Conservation (phyloP, 805 yeast species). For the Myxozyma udenii region DNA sequence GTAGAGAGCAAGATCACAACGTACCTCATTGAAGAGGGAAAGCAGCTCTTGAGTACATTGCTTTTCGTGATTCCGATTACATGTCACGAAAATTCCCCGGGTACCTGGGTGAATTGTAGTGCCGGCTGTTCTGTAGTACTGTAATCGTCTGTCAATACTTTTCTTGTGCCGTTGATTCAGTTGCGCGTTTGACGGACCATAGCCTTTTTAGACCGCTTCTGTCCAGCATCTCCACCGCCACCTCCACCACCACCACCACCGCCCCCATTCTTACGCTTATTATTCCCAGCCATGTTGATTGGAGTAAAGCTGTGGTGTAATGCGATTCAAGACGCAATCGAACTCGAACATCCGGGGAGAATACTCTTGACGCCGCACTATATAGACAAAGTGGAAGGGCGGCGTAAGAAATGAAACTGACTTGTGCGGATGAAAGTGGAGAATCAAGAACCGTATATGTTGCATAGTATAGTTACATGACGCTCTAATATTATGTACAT, state of each 20-base stretch:
- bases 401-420: too few relatives aligned
- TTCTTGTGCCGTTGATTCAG: neutral
- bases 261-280: too few relatives aligned
- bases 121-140: slow-evolving; percentile 23
- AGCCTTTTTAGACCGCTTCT: slow-evolving; percentile 9
- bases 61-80: slow-evolving; percentile 75
- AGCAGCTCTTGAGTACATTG: slow-evolving; percentile 73
- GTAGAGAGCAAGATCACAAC: slow-evolving; percentile 1
- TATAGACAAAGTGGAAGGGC: too few relatives aligned
- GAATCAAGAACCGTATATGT: too few relatives aligned
- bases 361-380: too few relatives aligned
- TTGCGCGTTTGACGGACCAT: neutral
- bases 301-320: too few relatives aligned
- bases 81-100: slow-evolving; percentile 84
- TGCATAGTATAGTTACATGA: too few relatives aligned
- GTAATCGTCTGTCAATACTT: neutral
- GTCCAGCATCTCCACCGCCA: neutral
- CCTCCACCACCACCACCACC: slow-evolving; percentile 1
- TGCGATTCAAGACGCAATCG: too few relatives aligned
- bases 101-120: slow-evolving; percentile 47
- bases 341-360: too few relatives aligned
- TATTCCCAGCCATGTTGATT: too few relatives aligned
- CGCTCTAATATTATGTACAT: too few relatives aligned
- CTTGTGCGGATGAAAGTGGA: too few relatives aligned
- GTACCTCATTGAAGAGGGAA: slow-evolving; percentile 52